Percentiles rank a stretch among this genome's conserved stretches.
These are phyloP conservation scores for Verticillium isaacii DNA, from an alignment of 2,329 filamentous ascomycete genomes.

Conservation along the genomic window DNA sequence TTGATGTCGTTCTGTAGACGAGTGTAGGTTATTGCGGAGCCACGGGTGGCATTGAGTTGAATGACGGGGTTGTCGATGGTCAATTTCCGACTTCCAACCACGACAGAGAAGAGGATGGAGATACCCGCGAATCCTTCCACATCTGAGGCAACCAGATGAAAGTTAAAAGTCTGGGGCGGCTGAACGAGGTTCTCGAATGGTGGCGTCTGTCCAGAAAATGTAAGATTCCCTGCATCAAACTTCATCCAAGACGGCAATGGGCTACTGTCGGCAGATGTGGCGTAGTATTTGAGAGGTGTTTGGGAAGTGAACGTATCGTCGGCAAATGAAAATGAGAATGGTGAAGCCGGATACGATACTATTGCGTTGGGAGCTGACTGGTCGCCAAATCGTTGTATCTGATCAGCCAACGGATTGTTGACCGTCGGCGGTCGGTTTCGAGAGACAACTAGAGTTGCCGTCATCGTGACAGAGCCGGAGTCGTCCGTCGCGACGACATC, in stretches of 20 bases:
- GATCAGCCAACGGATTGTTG: conserved; percentile 49
- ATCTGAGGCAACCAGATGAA: conserved; percentile 74
- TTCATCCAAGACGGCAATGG: conserved; percentile 79
- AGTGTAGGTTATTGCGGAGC: conserved; percentile 45
- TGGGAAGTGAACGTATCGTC: conserved; percentile 58
- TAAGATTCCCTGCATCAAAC: conserved; percentile 62
- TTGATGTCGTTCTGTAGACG: conserved; percentile 46
- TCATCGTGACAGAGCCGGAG: conserved; percentile 58
- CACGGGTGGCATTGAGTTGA: conserved; percentile 51
- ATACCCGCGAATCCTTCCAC: conserved; percentile 70
- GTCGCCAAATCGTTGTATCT: conserved; percentile 53
- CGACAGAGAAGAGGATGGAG: conserved; percentile 62
- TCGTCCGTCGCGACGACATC: conserved; percentile 65
- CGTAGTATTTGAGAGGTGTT: conserved; percentile 64
- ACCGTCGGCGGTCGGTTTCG: conserved; percentile 49
- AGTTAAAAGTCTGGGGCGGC: conserved; percentile 66
- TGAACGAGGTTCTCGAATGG: conserved; percentile 56
- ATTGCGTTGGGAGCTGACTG: conserved; percentile 58
- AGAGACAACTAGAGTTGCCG: conserved; percentile 68
- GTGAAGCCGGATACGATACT: conserved; percentile 45
- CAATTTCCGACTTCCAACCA: conserved; percentile 67
- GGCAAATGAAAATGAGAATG: conserved; percentile 50
- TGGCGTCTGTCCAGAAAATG: conserved; percentile 69
- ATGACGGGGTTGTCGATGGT: conserved; percentile 56
- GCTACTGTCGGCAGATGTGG: conserved; percentile 70